A percentile compares a stretch with the other conserved stretches of the same genome.
phyloP scores from a whole-genome alignment of 371 early-diverging fungal species.

The Funneliformis caledonium region DNA sequence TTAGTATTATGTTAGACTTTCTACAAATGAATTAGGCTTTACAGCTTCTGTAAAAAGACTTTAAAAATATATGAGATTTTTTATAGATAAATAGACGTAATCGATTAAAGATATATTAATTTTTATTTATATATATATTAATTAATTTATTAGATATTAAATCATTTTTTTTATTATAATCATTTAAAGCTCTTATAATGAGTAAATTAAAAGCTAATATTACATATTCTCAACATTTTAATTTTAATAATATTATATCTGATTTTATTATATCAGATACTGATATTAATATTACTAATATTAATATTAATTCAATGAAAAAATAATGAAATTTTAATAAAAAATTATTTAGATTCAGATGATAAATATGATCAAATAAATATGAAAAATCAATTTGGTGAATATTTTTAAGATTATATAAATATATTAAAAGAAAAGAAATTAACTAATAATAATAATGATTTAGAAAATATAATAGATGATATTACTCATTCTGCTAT shows the following conservation, averaged over 20 bases:
- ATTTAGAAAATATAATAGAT: too few relatives aligned
- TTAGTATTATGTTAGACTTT: background rate
- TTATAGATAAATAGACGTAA: background rate
- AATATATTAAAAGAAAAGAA: too few relatives aligned
- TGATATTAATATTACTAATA: too few relatives aligned
- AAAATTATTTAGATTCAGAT: too few relatives aligned
- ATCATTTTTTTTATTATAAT: background rate
- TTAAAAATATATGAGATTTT: constrained; percentile 15
- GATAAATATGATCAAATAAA: too few relatives aligned
- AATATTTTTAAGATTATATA: background rate
- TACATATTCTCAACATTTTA: background rate
- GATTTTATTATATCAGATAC: background rate
- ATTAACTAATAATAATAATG: too few relatives aligned
- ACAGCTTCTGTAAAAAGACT: constrained; percentile 4
- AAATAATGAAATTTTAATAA: background rate
- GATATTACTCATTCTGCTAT: too few relatives aligned
- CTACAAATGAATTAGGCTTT: background rate
- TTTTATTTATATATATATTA: background rate
- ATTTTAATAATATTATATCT: background rate
- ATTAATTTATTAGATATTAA: background rate
- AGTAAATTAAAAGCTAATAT: constrained; percentile 5
- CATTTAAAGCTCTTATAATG: background rate
- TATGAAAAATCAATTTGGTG: background rate
- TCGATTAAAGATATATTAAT: background rate
- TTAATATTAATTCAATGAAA: background rate